Evolutionary conservation across 306 rosid genomes (phyloP).

Genomic region (Alnus glutinosa): DNA sequence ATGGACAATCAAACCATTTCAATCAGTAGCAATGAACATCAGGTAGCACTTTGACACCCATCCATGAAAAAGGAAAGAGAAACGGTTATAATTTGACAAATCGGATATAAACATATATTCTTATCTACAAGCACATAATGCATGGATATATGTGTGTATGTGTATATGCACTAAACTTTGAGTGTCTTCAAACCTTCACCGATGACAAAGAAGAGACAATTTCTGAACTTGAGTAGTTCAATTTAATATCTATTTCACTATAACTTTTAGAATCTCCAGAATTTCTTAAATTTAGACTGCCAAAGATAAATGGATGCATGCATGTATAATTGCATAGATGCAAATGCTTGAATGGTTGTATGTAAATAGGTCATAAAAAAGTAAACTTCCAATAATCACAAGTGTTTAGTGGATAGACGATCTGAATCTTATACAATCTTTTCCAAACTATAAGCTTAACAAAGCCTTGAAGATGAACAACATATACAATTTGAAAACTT

Average conservation of each 20-base stretch:
- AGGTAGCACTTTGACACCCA: background rate
- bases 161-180: background rate
- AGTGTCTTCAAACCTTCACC: background rate
- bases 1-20: slow-evolving; percentile 15
- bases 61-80: background rate
- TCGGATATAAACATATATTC: background rate
- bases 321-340: background rate
- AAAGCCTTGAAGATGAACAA: background rate
- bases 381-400: no score
- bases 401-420: background rate
- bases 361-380: background rate
- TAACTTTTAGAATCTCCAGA: background rate
- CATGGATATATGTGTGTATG: background rate
- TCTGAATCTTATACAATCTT: background rate
- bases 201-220: background rate
- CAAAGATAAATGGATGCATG: background rate
- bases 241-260: background rate
- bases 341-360: background rate
- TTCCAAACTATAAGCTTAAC: background rate
- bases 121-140: background rate
- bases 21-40: slow-evolving; percentile 18
- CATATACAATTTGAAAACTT: background rate
- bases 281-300: background rate
- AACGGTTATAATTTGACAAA: background rate
- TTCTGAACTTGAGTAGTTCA: background rate